Evolutionary conservation across 2,329 filamentous ascomycete species (phyloP), one percentile per base, ranked within the genome.

Genomic region (Xylaria sp.): DNA sequence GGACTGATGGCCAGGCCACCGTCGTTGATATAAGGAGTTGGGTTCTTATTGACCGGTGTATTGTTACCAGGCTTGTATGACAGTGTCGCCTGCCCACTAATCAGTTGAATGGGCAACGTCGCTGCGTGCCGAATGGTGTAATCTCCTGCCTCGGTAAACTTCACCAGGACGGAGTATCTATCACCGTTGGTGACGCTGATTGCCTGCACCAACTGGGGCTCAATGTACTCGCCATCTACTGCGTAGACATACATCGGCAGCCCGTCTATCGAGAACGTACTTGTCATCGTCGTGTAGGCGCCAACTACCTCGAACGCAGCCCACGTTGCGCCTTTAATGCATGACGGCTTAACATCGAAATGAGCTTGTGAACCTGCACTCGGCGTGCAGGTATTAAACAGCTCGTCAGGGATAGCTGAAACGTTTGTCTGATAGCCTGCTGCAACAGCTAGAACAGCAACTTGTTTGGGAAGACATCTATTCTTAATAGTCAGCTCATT

Each of bases 91-190:
- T 64, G 49, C 13, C 61, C 61, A n/a, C 52, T 64, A 33, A 64
- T 64, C 25, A 64, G 9, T 36, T 64, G 62, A 28, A 64, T 54
- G 12, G 57, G 55, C 20, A 61, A 23, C 2, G 41, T 67, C 10
- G 33, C 51, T 13, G 85, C 83, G 49, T 86, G 80, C 2, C 89
- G 87, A 39, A 90, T 84, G 7, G 83, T 84, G 75, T 87, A 90
- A 66, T 85, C 79, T 0, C 85, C 85, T 0, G 81, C 75, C 49
- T 83, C 81, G 51, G 83, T 77, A 4, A 88, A 78, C 67, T 83
- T 77, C 69, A 87, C 73, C 57, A 88, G 74, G 0, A 88, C 79
- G 0, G 86, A 87, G 73, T 84, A 88, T 5, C 87, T 82, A 69
- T 85, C 85, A 13, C 86, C 87, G 67, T 86, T 88, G 70, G 80